phyloP scores from a whole-genome alignment of 2,329 filamentous ascomycete genomes.

The Alternaria conjuncta region DNA sequence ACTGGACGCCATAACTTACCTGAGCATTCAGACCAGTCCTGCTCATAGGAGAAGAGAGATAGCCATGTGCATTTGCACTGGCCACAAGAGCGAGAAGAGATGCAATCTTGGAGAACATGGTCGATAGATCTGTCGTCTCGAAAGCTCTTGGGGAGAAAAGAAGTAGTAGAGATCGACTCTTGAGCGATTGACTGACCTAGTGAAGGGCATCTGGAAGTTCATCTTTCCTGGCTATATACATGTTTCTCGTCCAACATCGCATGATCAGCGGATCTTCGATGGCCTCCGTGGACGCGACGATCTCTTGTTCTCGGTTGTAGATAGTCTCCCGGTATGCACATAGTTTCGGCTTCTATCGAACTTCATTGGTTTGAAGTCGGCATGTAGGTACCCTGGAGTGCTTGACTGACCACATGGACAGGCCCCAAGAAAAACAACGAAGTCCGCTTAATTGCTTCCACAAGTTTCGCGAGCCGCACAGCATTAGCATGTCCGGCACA shows the following conservation, averaged over 20 bases:
- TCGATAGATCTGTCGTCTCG: background rate
- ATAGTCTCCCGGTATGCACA: background rate
- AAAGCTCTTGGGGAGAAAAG: background rate
- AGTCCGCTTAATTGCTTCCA: background rate
- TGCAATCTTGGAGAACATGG: slow-evolving; percentile 25
- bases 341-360: background rate
- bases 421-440: background rate
- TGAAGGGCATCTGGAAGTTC: background rate
- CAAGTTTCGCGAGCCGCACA: background rate
- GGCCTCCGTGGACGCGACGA: background rate
- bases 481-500: slow-evolving; percentile 3
- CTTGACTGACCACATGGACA: background rate
- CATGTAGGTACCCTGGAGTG: background rate
- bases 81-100: slow-evolving; percentile 28
- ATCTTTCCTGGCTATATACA: slow-evolving; percentile 2
- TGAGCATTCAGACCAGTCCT: slow-evolving; percentile 43
- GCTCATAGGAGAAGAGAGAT: slow-evolving; percentile 42
- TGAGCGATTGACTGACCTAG: background rate
- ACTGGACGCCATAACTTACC: slow-evolving; percentile 4
- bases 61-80: slow-evolving; percentile 38
- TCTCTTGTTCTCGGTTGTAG: background rate
- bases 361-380: slow-evolving; percentile 13
- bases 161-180: background rate
- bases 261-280: background rate
- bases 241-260: background rate